Evolutionary conservation across 2,329 filamentous ascomycete genomes (phyloP).

Genomic region (Drechslerella coelobrocha): DNA sequence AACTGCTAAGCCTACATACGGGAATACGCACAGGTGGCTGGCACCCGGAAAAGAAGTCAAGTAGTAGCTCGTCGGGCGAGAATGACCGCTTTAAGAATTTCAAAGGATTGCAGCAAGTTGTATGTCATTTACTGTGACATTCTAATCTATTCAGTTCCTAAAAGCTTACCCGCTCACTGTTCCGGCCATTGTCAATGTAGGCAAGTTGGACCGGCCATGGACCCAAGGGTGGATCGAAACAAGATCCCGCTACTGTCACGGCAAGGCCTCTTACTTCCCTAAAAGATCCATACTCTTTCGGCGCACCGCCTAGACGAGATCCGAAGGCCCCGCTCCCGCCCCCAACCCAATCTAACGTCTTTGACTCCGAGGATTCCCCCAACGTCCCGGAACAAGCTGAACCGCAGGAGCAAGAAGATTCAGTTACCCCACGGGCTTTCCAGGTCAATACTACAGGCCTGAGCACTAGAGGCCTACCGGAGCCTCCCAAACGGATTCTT

Average conservation of each 20-base stretch:
- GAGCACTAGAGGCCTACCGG: conserved; percentile 71
- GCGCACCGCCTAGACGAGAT: conserved; percentile 75
- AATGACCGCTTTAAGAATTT: conserved; percentile 59
- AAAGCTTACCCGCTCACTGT: conserved; percentile 50
- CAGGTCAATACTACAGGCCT: conserved; percentile 74
- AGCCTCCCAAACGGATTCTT: conserved; percentile 66
- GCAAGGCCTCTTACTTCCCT: conserved; percentile 72
- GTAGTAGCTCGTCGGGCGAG: conserved; percentile 53
- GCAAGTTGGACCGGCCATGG: conserved; percentile 65
- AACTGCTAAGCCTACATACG: conserved; percentile 3
- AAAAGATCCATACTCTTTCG: conserved; percentile 78
- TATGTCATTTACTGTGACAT: conserved; percentile 56
- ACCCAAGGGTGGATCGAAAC: conserved; percentile 58
- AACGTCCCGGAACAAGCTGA: conserved; percentile 57
- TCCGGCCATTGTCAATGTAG: conserved; percentile 58
- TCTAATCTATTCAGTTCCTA: not conserved
- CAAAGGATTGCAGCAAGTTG: conserved; percentile 66
- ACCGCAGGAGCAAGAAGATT: conserved; percentile 56
- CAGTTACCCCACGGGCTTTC: conserved; percentile 70
- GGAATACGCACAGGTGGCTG: conserved; percentile 57
- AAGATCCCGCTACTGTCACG: conserved; percentile 59
- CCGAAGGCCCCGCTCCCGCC: conserved; percentile 60
- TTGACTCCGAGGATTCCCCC: conserved; percentile 42
- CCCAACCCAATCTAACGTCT: conserved; percentile 18
- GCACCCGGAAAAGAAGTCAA: conserved; percentile 60